Base-by-base conservation (phyloP, 1,284 basidiomycete genomes). In the Marasmius oreades region DNA sequence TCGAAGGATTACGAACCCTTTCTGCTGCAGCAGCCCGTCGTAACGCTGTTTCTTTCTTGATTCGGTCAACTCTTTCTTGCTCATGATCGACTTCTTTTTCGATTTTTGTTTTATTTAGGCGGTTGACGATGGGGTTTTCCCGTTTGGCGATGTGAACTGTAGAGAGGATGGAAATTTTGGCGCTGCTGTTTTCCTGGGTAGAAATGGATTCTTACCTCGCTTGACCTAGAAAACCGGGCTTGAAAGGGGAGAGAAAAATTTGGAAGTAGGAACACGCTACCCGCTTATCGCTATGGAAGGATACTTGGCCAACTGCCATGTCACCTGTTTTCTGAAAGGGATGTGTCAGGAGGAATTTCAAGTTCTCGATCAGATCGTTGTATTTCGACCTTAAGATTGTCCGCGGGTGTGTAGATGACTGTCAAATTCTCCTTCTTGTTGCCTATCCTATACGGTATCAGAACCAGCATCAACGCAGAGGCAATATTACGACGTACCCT, bases 371-470 rank as follows among this genome's bases (percentile, higher is more conserved):
- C n/a, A n/a, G n/a, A 34, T 16, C 47, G 51, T 43, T 56, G 42
- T 11, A 23, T 31, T 53, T 73, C 26, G 52, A 92, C 92, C 82
- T 95, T 95, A 57, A 96, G 77, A 69, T 95, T 96, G 58, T 86
- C 82, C 14, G 83, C 91, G 0, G 94, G 95, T 0, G 95, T 98
- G 69, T 95, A 98, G 59, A 99, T 98, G 65, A 99, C 82, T 12
- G 92, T 93, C 26, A 98, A 67, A 68, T 96, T 91, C 63, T 96
- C 92, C 72, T 95, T 95, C 75, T 98, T 98, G 77, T 98, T 98
- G 2, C 95, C 95, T 95, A 46, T 16, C n/a, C 16, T 45, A 18
- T 7, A 5, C 42, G 8, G 50, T 50, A 1, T 7, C 5, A 8
- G 18, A 34, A 2, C 7, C 26, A 14, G 20, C 5, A n/a, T 23